Percentiles rank a stretch among this genome's conserved stretches.
These are phyloP conservation scores for Escallonia rubra DNA, from an alignment of 129 eudicot species.

Conservation along the genomic window DNA sequence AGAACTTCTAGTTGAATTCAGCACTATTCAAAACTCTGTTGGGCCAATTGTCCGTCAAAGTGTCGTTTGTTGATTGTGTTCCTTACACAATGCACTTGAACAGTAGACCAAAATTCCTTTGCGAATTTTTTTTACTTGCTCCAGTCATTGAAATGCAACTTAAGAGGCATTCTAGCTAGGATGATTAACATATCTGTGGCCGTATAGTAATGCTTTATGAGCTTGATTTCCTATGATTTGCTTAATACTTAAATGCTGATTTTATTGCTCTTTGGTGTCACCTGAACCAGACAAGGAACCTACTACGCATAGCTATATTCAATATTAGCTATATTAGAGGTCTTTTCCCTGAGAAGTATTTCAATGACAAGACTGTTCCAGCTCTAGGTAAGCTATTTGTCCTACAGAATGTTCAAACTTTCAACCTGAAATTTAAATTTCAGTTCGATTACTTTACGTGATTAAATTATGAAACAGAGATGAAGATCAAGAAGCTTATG, in stretches of 20 bases:
- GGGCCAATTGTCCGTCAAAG: too few relatives aligned
- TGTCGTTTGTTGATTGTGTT: too few relatives aligned
- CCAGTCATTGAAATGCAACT: too few relatives aligned
- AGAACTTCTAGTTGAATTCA: too few relatives aligned
- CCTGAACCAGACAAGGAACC: slow-evolving; percentile 85
- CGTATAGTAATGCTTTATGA: background rate
- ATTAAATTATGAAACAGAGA: slow-evolving; percentile 47
- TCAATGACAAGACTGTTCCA: slow-evolving; percentile 86
- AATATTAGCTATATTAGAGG: slow-evolving; percentile 97
- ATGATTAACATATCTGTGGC: background rate
- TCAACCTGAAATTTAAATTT: slow-evolving; percentile 14
- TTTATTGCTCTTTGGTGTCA: slow-evolving; percentile 10
- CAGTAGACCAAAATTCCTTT: too few relatives aligned
- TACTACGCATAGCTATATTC: slow-evolving; percentile 92
- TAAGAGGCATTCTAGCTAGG: background rate
- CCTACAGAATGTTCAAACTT: background rate
- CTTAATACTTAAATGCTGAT: slow-evolving; percentile 9
- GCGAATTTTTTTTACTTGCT: too few relatives aligned
- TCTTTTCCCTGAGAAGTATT: slow-evolving; percentile 94
- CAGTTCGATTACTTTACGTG: background rate
- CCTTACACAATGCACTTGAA: too few relatives aligned
- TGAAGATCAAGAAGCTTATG: slow-evolving; percentile 99
- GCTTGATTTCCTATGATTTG: background rate
- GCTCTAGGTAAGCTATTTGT: slow-evolving; percentile 61
- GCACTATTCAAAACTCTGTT: too few relatives aligned